Conservation (phyloP, 441 rosid genomes). For the Syzygium malaccense region DNA sequence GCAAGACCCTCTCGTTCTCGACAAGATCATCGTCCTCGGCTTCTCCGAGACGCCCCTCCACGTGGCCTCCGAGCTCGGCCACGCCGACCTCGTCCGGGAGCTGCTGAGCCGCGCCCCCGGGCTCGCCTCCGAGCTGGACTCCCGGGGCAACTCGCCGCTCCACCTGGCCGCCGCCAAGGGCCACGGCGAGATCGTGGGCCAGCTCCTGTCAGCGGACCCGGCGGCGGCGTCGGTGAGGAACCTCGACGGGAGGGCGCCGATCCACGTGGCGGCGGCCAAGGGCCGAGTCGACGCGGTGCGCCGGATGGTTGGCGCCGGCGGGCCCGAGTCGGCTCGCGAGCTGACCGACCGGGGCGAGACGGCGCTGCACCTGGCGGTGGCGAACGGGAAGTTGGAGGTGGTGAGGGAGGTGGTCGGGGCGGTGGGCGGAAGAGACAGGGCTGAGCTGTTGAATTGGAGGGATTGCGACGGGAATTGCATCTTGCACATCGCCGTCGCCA, state of each 20-base stretch:
- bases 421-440: not conserved
- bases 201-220: not conserved
- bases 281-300: conserved; percentile 5
- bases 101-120: not conserved
- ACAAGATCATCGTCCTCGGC: conserved; percentile 11
- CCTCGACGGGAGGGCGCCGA: conserved; percentile 9
- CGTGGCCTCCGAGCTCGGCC: conserved; percentile 1
- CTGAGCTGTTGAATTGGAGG: not conserved
- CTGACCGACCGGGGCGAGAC: conserved; percentile 12
- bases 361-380: conserved; percentile 8
- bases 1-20: conserved; percentile 11
- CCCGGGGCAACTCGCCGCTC: conserved; percentile 11
- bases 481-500: conserved; percentile 11
- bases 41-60: conserved; percentile 9
- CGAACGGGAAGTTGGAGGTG: conserved; percentile 1
- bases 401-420: conserved; percentile 2
- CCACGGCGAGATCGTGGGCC: not conserved
- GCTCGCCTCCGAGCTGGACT: conserved; percentile 10
- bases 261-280: conserved; percentile 9
- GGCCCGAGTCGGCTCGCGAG: not conserved
- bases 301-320: not conserved
- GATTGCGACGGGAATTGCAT: conserved; percentile 10
- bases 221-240: not conserved
- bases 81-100: conserved; percentile 1
- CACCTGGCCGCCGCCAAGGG: conserved; percentile 18